phyloP scores from a whole-genome alignment of 768 basidiomycete species.

The Boletus vermiculosoides region DNA sequence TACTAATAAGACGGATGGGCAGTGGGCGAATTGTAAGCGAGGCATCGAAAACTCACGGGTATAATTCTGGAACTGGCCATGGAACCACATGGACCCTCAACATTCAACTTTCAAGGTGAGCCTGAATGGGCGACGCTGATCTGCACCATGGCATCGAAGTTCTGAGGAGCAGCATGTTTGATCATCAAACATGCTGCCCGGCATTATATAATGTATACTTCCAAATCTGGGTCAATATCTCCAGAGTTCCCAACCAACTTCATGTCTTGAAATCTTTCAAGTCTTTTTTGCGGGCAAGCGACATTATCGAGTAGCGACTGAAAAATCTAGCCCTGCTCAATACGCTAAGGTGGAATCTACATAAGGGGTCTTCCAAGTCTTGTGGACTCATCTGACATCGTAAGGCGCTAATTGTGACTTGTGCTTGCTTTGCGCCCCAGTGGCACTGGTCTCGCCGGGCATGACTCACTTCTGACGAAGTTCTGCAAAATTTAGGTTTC shows the following conservation, averaged over 20 bases:
- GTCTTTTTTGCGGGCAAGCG: no score
- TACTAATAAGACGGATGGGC: constrained; percentile 3
- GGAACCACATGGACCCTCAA: neutral
- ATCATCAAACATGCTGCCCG: neutral
- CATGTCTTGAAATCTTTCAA: no score
- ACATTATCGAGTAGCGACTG: no score
- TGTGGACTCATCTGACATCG: no score
- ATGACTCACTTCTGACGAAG: neutral
- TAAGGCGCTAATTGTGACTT: no score
- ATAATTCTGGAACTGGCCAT: constrained; percentile 1
- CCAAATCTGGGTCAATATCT: neutral
- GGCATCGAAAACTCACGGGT: constrained; percentile 1
- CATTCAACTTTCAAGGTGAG: no score
- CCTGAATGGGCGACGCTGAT: neutral
- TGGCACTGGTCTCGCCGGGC: neutral
- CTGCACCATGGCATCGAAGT: constrained; percentile 1
- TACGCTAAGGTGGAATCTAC: no score
- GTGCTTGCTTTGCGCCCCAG: neutral
- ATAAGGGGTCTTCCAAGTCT: no score
- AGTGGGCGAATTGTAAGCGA: constrained; percentile 4
- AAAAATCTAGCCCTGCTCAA: no score
- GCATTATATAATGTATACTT: neutral
- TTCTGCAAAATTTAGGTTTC: neutral
- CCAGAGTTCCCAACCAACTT: no score
- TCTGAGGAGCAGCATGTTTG: no score